phyloP scores from a whole-genome alignment of 805 yeast genomes.

The Myxozyma mucilagina region DNA sequence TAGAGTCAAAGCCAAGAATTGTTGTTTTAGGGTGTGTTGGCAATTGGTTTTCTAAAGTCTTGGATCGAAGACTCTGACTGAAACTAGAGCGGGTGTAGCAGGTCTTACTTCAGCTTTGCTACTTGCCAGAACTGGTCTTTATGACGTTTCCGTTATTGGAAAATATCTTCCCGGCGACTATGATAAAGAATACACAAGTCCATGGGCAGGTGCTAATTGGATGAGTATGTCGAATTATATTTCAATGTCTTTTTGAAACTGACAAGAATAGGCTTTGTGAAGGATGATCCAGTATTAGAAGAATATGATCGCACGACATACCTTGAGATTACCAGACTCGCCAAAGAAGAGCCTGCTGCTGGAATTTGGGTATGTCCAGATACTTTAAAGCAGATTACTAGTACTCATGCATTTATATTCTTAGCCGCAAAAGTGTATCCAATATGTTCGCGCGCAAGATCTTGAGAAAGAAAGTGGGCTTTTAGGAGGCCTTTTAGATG shows the following conservation, averaged over 20 bases:
- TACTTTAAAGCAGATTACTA: too few species aligned
- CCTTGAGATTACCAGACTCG: conserved; percentile 33
- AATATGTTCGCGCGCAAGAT: conserved; percentile 24
- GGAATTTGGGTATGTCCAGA: conserved; percentile 29
- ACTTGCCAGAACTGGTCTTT: conserved; percentile 44
- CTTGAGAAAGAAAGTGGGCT: conserved; percentile 5
- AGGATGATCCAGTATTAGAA: conserved; percentile 16
- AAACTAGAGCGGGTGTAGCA: conserved; percentile 52
- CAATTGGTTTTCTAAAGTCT: background rate
- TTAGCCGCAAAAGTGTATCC: conserved; percentile 7
- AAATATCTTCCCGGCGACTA: conserved; percentile 77
- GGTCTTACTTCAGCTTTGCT: conserved; percentile 55
- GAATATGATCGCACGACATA: conserved; percentile 41
- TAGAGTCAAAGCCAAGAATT: background rate
- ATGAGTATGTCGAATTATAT: conserved; percentile 25
- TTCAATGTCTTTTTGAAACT: background rate
- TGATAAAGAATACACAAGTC: conserved; percentile 71
- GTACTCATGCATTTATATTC: background rate
- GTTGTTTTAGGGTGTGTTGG: conserved; percentile 1
- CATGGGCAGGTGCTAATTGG: conserved; percentile 58
- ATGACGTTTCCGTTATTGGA: conserved; percentile 58
- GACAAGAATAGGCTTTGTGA: conserved; percentile 15
- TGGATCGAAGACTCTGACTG: background rate
- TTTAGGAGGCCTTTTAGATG: conserved; percentile 19
- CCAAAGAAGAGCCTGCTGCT: conserved; percentile 27